These are phyloP conservation scores for Wickerhamiella slavikovae DNA, from an alignment of 805 yeast species.

Conservation along the genomic window DNA sequence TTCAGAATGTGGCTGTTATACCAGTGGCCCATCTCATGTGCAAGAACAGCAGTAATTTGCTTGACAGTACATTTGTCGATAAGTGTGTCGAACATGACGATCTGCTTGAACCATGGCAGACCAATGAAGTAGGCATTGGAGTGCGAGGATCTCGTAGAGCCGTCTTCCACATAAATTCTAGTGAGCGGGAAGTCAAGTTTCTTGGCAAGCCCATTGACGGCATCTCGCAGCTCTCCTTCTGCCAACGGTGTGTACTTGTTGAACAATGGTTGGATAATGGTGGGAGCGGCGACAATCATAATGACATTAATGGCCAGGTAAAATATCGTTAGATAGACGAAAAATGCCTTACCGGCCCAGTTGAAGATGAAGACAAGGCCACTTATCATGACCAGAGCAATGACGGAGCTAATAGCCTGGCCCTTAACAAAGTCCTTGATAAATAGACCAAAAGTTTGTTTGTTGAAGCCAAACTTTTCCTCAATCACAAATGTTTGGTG, in stretches of 20 bases:
- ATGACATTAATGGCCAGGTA: conserved; percentile 51
- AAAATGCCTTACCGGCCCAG: conserved; percentile 59
- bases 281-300: conserved; percentile 59
- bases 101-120: conserved; percentile 90
- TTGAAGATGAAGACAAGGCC: conserved; percentile 66
- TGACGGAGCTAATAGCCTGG: conserved; percentile 27
- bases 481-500: conserved; percentile 76
- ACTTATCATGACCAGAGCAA: conserved; percentile 58
- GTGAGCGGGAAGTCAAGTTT: conserved; percentile 68
- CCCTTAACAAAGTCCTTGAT: conserved; percentile 49
- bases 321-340: conserved; percentile 59
- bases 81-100: conserved; percentile 82
- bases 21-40: conserved; percentile 99
- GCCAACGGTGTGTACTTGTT: conserved; percentile 79
- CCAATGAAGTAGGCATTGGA: conserved; percentile 95
- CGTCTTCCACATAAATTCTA: conserved; percentile 76
- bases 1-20: conserved; percentile 70
- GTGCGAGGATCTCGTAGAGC: conserved; percentile 91
- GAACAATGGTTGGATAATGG: conserved; percentile 78
- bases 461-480: conserved; percentile 85
- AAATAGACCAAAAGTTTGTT: conserved; percentile 56
- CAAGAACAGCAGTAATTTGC: conserved; percentile 84
- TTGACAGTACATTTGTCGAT: conserved; percentile 54
- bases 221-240: conserved; percentile 67
- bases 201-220: conserved; percentile 62